Percentiles rank a stretch among this genome's conserved stretches.
These are phyloP conservation scores for Aureobasidium sp. DNA, from an alignment of 2,329 filamentous ascomycete species.

Conservation along the genomic window DNA sequence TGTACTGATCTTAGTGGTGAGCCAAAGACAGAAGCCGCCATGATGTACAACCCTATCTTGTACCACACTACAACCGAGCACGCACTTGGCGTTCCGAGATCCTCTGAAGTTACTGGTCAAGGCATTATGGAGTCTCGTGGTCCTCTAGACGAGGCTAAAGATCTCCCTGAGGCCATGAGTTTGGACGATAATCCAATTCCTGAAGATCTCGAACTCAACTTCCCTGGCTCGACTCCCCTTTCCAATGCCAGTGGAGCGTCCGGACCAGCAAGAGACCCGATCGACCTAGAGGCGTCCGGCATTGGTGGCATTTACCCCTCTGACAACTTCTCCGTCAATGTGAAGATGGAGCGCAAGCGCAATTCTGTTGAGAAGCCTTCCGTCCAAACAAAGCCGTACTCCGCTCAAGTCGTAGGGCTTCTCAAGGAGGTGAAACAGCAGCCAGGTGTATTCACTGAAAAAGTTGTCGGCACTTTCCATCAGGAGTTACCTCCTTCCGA, in stretches of 20 bases:
- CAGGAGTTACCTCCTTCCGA: constrained; percentile 48
- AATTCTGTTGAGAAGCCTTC: constrained; percentile 16
- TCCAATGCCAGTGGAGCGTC: constrained; percentile 16
- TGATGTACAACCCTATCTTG: constrained; percentile 16
- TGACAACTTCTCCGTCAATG: constrained; percentile 48
- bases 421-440: constrained; percentile 22
- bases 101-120: not conserved
- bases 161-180: constrained; percentile 30
- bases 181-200: constrained; percentile 32
- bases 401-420: constrained; percentile 27
- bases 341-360: constrained; percentile 31
- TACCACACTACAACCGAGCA: constrained; percentile 30
- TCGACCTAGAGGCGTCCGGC: constrained; percentile 45
- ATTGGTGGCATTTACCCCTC: constrained; percentile 55
- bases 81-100: constrained; percentile 26
- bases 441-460: constrained; percentile 50
- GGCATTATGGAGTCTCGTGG: constrained; percentile 26
- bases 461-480: constrained; percentile 61
- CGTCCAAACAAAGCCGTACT: not conserved
- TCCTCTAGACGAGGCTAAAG: constrained; percentile 23
- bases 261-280: constrained; percentile 22
- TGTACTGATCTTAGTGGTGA: constrained; percentile 74
- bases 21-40: constrained; percentile 24
- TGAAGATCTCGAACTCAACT: constrained; percentile 30
- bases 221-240: constrained; percentile 30